phyloP scores from a whole-genome alignment of 257 asterid species.

The Galeopsis tetrahit region DNA sequence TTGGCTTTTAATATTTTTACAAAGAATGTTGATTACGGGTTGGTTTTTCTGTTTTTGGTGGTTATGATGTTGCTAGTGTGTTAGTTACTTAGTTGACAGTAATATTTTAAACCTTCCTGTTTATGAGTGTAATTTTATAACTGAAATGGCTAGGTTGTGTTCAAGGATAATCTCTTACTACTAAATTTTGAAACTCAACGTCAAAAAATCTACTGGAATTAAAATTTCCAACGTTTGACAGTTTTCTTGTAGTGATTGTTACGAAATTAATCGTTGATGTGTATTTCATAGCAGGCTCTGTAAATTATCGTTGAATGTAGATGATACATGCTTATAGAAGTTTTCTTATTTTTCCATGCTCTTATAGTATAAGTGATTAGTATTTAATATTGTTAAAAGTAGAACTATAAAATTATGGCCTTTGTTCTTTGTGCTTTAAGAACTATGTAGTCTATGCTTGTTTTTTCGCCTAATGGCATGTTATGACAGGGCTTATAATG shows the following conservation, averaged over 20 bases:
- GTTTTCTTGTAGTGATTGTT: too few relatives aligned
- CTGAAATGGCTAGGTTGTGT: too few relatives aligned
- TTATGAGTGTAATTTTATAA: too few relatives aligned
- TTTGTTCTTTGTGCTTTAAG: constrained; percentile 15
- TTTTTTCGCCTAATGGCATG: constrained; percentile 31
- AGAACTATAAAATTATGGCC: neutral
- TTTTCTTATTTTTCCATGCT: neutral
- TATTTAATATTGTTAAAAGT: neutral
- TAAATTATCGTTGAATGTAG: constrained; percentile 15
- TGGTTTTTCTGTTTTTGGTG: neutral
- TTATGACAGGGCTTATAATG: constrained; percentile 39
- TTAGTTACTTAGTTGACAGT: too few relatives aligned
- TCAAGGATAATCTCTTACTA: too few relatives aligned
- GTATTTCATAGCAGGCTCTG: neutral
- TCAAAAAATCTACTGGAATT: too few relatives aligned
- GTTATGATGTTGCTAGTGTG: too few relatives aligned
- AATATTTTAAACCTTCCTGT: too few relatives aligned
- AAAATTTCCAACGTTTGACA: too few relatives aligned
- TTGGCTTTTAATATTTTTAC: neutral
- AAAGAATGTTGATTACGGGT: neutral
- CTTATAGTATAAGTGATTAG: neutral
- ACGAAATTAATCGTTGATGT: neutral
- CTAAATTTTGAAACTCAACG: too few relatives aligned
- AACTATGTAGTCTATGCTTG: neutral
- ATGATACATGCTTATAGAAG: neutral